Evolutionary conservation across 805 yeast genomes (phyloP).

Genomic region (Monosporozyma servazzii): DNA sequence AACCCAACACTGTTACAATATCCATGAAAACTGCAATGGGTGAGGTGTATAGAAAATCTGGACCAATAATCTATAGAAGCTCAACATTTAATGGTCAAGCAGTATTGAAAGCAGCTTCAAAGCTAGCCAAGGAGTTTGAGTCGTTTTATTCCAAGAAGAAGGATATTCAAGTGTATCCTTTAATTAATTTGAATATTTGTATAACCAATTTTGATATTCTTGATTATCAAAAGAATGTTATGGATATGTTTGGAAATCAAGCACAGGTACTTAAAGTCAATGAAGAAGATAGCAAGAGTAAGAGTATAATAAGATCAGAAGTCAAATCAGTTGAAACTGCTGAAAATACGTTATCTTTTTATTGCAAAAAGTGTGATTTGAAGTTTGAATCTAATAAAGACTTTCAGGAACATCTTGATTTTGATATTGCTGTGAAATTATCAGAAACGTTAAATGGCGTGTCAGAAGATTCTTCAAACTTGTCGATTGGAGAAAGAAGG

Average conservation of each 20-base stretch:
- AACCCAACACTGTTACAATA: slow-evolving; percentile 42
- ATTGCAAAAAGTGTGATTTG: slow-evolving; percentile 18
- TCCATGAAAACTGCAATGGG: slow-evolving; percentile 27
- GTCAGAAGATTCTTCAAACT: slow-evolving; percentile 15
- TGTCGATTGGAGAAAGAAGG: slow-evolving; percentile 25
- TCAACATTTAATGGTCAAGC: slow-evolving; percentile 15
- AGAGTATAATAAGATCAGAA: background rate
- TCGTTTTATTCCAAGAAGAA: slow-evolving; percentile 16
- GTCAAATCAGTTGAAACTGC: background rate
- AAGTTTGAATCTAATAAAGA: slow-evolving; percentile 11
- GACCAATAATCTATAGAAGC: slow-evolving; percentile 10
- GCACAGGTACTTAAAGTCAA: background rate
- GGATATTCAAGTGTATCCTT: slow-evolving; percentile 35
- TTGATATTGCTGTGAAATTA: slow-evolving; percentile 42
- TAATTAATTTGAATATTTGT: slow-evolving; percentile 41
- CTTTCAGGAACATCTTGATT: slow-evolving; percentile 43
- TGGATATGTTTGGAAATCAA: slow-evolving; percentile 29
- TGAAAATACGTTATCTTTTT: background rate
- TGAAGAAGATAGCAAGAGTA: background rate
- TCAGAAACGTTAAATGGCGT: slow-evolving; percentile 37
- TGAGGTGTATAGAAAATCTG: slow-evolving; percentile 18
- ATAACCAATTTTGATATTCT: slow-evolving; percentile 46
- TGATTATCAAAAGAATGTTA: slow-evolving; percentile 24
- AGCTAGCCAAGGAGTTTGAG: slow-evolving; percentile 36
- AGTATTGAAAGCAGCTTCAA: slow-evolving; percentile 29